Evolutionary conservation across 176 grass and related monocot genomes (phyloP).

Genomic region (Bonia amplexicaulis): DNA sequence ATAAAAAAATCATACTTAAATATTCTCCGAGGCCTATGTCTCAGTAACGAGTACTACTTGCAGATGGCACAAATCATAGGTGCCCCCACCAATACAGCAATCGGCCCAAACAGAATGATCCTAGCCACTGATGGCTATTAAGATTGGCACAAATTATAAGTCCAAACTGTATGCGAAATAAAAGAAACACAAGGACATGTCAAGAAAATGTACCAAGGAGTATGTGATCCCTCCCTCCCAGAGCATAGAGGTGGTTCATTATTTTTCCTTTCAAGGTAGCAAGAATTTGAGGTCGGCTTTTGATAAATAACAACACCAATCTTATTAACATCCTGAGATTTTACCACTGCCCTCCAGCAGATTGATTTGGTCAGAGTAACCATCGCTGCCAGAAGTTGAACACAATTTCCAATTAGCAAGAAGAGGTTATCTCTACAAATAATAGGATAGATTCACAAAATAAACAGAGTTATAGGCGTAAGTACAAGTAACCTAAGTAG

Average conservation of each 20-base stretch:
- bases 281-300: constrained; percentile 71
- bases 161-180: not conserved
- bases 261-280: constrained; percentile 54
- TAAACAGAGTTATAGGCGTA: not conserved
- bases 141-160: not conserved
- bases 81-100: not conserved
- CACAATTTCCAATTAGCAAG: constrained; percentile 28
- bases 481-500: not conserved
- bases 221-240: constrained; percentile 30
- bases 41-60: not conserved
- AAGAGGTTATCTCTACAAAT: constrained; percentile 5
- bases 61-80: constrained; percentile 13
- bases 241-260: constrained; percentile 51
- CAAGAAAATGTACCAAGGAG: constrained; percentile 57
- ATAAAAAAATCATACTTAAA: constrained; percentile 19
- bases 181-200: not conserved
- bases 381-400: constrained; percentile 53
- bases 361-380: constrained; percentile 73
- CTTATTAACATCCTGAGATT: constrained; percentile 49
- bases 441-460: constrained; percentile 6
- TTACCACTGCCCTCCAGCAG: constrained; percentile 80
- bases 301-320: constrained; percentile 96
- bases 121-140: not conserved
- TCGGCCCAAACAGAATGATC: not conserved
- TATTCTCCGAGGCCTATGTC: not conserved